phyloP scores from a whole-genome alignment of 202 grass and related monocot species.

The Musa balbisiana region DNA sequence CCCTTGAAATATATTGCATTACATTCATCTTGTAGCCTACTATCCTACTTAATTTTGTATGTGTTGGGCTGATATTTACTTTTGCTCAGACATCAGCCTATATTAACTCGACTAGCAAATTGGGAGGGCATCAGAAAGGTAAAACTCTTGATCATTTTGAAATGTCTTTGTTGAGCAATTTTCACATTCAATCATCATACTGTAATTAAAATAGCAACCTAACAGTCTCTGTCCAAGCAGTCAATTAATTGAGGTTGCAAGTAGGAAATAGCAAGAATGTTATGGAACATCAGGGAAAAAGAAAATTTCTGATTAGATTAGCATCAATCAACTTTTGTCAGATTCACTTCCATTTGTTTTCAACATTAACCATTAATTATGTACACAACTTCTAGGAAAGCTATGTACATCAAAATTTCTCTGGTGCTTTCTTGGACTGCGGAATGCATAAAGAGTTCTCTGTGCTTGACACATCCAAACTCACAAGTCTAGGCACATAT shows the following conservation, averaged over 20 bases:
- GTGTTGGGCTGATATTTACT: slow-evolving; percentile 13
- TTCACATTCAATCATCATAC: neutral
- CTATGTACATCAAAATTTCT: neutral
- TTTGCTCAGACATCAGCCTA: slow-evolving; percentile 67
- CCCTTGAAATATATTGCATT: neutral
- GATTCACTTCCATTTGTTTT: neutral
- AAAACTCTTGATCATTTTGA: slow-evolving; percentile 2
- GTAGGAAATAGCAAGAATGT: neutral
- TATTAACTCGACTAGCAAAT: slow-evolving; percentile 78
- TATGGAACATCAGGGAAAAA: neutral
- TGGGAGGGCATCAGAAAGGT: slow-evolving; percentile 96
- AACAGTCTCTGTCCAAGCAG: neutral
- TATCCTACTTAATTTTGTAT: slow-evolving; percentile 15
- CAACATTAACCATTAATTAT: neutral
- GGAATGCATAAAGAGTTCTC: neutral
- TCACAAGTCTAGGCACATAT: neutral
- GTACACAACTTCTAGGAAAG: neutral
- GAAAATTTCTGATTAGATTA: neutral
- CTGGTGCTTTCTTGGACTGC: neutral
- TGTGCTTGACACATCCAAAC: neutral
- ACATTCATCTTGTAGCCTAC: slow-evolving; percentile 7
- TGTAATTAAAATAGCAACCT: neutral
- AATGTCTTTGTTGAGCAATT: neutral
- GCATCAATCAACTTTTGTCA: neutral
- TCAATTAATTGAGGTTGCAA: neutral